Percentiles rank a stretch among this genome's conserved stretches.
These are phyloP conservation scores for Tulasnella sp. DNA, from an alignment of 768 basidiomycete species.

Conservation along the genomic window DNA sequence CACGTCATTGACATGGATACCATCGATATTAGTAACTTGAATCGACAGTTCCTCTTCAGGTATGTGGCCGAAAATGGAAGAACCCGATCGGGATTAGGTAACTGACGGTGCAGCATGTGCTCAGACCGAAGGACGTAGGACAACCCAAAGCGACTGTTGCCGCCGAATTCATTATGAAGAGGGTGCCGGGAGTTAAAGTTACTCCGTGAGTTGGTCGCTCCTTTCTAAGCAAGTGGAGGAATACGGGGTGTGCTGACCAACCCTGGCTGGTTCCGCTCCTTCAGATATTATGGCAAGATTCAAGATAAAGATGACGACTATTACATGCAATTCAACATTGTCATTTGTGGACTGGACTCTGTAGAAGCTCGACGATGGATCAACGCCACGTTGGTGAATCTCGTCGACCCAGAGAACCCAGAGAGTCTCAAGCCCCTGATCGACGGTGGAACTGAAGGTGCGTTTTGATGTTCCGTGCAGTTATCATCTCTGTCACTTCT, in stretches of 20 bases:
- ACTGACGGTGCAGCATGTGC: neutral
- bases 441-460: constrained; percentile 98
- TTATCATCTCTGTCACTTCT: constrained; percentile 71
- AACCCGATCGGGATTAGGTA: neutral
- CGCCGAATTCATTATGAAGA: constrained; percentile 94
- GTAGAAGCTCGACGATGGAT: constrained; percentile 99
- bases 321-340: constrained; percentile 94
- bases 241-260: too few relatives aligned
- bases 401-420: constrained; percentile 90
- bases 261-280: neutral
- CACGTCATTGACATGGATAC: constrained; percentile 99
- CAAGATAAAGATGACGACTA: constrained; percentile 96
- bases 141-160: constrained; percentile 92
- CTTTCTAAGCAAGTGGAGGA: constrained; percentile 13
- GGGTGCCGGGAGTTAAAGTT: constrained; percentile 94
- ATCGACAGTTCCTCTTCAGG: constrained; percentile 98
- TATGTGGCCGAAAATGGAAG: constrained; percentile 43
- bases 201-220: constrained; percentile 73
- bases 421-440: constrained; percentile 96
- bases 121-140: constrained; percentile 87
- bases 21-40: constrained; percentile 98
- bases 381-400: constrained; percentile 93
- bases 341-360: constrained; percentile 97
- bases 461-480: constrained; percentile 23
- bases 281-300: constrained; percentile 93